Base-by-base conservation (phyloP, 2,329 filamentous ascomycete genomes). In the Colletotrichum sp. region DNA sequence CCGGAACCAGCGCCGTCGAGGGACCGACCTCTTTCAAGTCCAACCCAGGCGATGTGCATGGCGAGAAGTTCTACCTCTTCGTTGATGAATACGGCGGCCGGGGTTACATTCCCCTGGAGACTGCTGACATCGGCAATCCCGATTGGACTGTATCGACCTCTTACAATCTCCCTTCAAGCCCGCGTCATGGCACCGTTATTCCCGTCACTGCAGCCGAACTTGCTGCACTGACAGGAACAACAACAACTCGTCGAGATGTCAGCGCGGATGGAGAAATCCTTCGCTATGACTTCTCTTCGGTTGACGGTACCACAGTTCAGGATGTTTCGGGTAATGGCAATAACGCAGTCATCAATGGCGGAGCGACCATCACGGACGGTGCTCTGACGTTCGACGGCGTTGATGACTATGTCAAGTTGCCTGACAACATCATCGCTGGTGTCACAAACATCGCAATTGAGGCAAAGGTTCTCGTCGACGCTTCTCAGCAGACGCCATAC, bases 61-160 rank as follows among this genome's bases (percentile, higher is more conserved):
- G 89, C 10, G 84, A 89, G 18, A 90, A 89, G 79, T 91, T 85
- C 77, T 91, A 90, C 77, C 86, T 91, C 1, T 90, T 91, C 61
- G 87, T 90, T 0, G 89, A 91, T 61, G 89, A 91, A 77, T 91
- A 90, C 71, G 83, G 80, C 3, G 86, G 84, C 5, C 85, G 89
- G 5, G 89, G 89, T 1, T 91, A 91, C 77, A 87, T 91, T 13
- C 89, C 89, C 0, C 84, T 91, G 1, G 87, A 89, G 81, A 90
- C 89, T 0, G 77, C 79, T 1, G 85, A 91, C 64, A 87, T 91
- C 60, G 83, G 85, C 13, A 87, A 86, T 14, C 89, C 89, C 0
- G 74, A 80, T 8, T 90, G 89, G 89, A 85, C 83, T 48, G 84
- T 90, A 1, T 86, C 89, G 0, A 77, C 78, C 7, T 84, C 81